Conservation (phyloP, 2,329 filamentous ascomycete genomes). For the Ophiosphaerella narmari region DNA sequence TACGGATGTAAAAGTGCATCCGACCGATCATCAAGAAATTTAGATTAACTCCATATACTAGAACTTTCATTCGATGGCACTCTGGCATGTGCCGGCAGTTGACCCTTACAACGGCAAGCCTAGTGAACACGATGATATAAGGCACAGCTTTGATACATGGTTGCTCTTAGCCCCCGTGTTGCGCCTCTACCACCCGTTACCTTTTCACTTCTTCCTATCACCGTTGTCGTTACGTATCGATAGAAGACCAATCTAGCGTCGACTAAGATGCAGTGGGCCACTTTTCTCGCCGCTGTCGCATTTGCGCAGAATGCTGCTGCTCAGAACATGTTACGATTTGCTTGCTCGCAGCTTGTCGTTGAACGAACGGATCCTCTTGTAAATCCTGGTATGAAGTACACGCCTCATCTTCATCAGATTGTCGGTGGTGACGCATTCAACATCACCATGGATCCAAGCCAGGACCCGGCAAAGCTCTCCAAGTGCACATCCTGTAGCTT, state of each 20-base stretch:
- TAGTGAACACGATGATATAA: conserved; percentile 28
- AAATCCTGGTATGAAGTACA: conserved; percentile 42
- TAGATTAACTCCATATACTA: conserved; percentile 38
- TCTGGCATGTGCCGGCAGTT: conserved; percentile 33
- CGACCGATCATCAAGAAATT: conserved; percentile 32
- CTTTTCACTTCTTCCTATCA: conserved; percentile 2
- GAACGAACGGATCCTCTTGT: conserved; percentile 41
- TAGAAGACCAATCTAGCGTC: conserved; percentile 3
- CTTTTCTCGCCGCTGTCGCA: conserved; percentile 26
- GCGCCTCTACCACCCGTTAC: conserved; percentile 21
- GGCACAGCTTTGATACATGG: conserved; percentile 23
- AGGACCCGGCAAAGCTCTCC: conserved; percentile 28
- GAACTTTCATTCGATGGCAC: conserved; percentile 25
- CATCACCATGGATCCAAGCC: conserved; percentile 38
- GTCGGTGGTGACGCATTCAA: conserved; percentile 42
- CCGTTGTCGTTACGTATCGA: not conserved
- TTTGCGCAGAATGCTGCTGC: conserved; percentile 30
- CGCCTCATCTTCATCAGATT: conserved; percentile 43
- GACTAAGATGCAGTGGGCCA: conserved; percentile 38
- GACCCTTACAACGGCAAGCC: conserved; percentile 12
- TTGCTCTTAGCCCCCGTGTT: conserved; percentile 9
- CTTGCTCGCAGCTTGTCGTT: conserved; percentile 42
- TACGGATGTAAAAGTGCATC: conserved; percentile 19
- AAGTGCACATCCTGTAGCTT: conserved; percentile 42
- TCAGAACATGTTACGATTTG: conserved; percentile 41